Conservation (phyloP, 306 rosid genomes). For the Sindora glabra region DNA sequence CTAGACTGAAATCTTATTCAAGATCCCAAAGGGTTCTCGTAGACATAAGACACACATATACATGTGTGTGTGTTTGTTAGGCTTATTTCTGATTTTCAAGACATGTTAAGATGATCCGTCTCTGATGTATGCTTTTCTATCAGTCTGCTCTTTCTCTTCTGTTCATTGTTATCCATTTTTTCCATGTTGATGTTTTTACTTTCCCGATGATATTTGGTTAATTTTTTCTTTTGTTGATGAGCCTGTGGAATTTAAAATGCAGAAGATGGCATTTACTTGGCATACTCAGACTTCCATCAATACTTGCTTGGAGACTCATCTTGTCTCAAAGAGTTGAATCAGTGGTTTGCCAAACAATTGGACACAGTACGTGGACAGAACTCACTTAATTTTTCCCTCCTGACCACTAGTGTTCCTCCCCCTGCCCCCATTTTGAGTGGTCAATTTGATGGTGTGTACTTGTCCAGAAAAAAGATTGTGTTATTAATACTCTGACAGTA, state of each 20-base stretch:
- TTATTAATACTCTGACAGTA: not conserved
- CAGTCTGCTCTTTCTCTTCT: not conserved
- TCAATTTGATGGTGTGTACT: not conserved
- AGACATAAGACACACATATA: no score
- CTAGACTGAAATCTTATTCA: no score
- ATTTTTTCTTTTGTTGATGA: slow-evolving; percentile 18
- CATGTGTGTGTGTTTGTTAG: no score
- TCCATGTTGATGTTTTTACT: not conserved
- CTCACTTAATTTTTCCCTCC: not conserved
- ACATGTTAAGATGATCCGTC: not conserved
- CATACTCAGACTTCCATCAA: slow-evolving; percentile 74
- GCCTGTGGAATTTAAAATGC: slow-evolving; percentile 29
- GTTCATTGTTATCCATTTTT: not conserved
- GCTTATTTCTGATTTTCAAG: not conserved
- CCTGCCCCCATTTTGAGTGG: not conserved
- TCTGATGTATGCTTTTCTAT: not conserved
- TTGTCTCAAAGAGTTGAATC: slow-evolving; percentile 79
- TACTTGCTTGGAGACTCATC: slow-evolving; percentile 85
- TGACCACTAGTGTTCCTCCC: not conserved
- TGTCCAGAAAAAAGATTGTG: not conserved
- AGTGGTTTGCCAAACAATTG: slow-evolving; percentile 92
- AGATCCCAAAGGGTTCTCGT: no score
- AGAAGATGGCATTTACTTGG: slow-evolving; percentile 91
- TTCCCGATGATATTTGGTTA: not conserved
- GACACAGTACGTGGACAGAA: slow-evolving; percentile 59